Evolutionary conservation across 306 rosid species (phyloP).

Genomic region (Acacia confusa): DNA sequence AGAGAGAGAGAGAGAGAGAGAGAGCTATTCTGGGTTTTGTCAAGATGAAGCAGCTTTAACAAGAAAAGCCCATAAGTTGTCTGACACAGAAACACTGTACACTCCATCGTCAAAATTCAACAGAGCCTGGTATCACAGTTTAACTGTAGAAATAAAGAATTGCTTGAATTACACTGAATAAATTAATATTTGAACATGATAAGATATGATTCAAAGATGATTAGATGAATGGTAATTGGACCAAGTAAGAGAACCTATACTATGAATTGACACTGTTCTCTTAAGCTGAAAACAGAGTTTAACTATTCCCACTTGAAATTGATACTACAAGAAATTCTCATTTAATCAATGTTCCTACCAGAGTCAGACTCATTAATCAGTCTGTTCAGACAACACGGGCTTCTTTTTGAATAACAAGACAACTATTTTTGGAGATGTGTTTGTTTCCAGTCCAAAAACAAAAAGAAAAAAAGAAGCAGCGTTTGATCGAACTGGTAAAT

Average conservation of each 20-base stretch:
- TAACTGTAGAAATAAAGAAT: background rate
- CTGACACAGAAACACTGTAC: conserved; percentile 29
- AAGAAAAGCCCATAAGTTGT: conserved; percentile 12
- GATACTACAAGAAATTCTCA: background rate
- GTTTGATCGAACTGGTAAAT: background rate
- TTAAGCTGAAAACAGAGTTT: background rate
- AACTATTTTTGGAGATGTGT: background rate
- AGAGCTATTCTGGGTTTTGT: conserved; percentile 6
- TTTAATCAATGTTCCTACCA: background rate
- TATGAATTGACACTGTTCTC: background rate
- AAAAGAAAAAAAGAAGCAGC: background rate
- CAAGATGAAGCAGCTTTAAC: conserved; percentile 28
- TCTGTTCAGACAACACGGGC: background rate
- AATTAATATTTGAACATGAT: background rate
- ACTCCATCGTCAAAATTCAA: conserved; percentile 1
- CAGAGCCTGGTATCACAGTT: conserved; percentile 11
- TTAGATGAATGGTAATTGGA: background rate
- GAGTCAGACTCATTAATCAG: background rate
- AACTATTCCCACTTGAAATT: background rate
- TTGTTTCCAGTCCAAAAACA: background rate
- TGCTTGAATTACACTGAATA: background rate
- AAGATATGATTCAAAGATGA: background rate
- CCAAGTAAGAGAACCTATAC: background rate
- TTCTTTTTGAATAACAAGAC: background rate
- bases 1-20: background rate